Evolutionary conservation across 768 basidiomycete species (phyloP).

Genomic region (Mycena chlorophos): DNA sequence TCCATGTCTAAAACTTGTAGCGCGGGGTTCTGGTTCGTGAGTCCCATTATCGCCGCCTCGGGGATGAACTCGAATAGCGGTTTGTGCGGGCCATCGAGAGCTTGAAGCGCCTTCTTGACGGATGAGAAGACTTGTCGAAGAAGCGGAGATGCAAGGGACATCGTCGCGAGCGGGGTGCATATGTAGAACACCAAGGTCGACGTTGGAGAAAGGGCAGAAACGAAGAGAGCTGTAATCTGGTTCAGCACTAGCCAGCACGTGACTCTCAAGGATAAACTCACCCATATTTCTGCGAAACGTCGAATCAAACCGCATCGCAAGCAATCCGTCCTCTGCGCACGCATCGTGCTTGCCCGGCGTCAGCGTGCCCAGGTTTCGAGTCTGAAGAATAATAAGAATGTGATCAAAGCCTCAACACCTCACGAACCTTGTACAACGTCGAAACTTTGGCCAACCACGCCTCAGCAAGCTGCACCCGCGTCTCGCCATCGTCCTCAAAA

Average conservation of each 20-base stretch:
- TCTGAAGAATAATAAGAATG: constrained; percentile 39
- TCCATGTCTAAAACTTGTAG: constrained; percentile 46
- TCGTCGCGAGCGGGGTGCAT: constrained; percentile 56
- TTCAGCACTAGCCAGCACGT: background rate
- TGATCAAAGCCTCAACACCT: constrained; percentile 3
- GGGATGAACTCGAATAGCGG: constrained; percentile 76
- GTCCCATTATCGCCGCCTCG: constrained; percentile 54
- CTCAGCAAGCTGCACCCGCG: constrained; percentile 49
- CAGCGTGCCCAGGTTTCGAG: constrained; percentile 61
- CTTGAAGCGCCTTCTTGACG: constrained; percentile 55
- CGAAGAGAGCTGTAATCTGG: constrained; percentile 46
- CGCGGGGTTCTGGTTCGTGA: constrained; percentile 43
- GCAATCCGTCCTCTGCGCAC: constrained; percentile 55
- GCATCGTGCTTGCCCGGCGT: constrained; percentile 48
- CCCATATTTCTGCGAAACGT: constrained; percentile 69
- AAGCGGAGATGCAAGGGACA: constrained; percentile 63
- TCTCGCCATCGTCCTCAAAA: constrained; percentile 59
- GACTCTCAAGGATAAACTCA: constrained; percentile 28
- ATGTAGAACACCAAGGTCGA: constrained; percentile 65
- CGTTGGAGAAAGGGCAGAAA: constrained; percentile 41
- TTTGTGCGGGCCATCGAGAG: constrained; percentile 43
- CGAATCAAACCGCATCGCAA: constrained; percentile 62
- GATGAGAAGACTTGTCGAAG: constrained; percentile 72
- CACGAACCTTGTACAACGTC: constrained; percentile 58
- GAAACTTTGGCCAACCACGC: constrained; percentile 60